Base-by-base conservation (phyloP, 208 protist genomes). In the Acanthamoeba castellanii region DNA sequence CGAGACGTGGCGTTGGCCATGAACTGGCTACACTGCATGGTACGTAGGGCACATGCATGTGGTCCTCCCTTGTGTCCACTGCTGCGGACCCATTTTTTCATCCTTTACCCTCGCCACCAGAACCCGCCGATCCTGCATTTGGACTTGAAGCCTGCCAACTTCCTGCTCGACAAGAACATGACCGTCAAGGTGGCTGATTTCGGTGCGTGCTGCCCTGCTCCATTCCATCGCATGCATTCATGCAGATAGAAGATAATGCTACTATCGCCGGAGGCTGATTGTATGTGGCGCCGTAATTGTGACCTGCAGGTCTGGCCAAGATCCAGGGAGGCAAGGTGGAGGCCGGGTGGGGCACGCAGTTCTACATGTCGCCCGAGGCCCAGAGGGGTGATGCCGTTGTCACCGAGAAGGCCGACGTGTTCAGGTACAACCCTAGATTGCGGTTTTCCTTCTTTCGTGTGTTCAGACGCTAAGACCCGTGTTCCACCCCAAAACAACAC, bases 11-110 rank as follows among this genome's bases (percentile, higher is more conserved):
- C 82, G 18, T n/a, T 90, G 7, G 82, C 82, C 42, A 90, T 90
- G 82, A 90, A 90, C 59, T 90, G 82, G 82, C 82, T 90, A 5
- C 82, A 90, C 32, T 90, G 82, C 52, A 90, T 90, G 82, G 82
- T 90, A 66, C 50, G 66, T 55, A 2, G n/a, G n/a, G 1, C 76
- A 34, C 18, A 42, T 42, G 16, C 59, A n/a, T n/a, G n/a, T n/a
- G 16, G 16, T 22, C 55, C 20, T 61, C 55, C 55, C 55, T 61
- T n/a, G n/a, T n/a, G n/a, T n/a, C n/a, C n/a, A n/a, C n/a, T n/a
- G n/a, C n/a, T n/a, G n/a, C n/a, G n/a, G n/a, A n/a, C n/a, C n/a
- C n/a, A n/a, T 64, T 16, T 64, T 16, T 27, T 64, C 52, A 16
- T 57, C 11, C 52, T 57, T 57, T 57, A 16, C 16, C 11, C 11